Evolutionary conservation across 2,329 filamentous ascomycete genomes (phyloP).

Genomic region (Xylaria sp.): DNA sequence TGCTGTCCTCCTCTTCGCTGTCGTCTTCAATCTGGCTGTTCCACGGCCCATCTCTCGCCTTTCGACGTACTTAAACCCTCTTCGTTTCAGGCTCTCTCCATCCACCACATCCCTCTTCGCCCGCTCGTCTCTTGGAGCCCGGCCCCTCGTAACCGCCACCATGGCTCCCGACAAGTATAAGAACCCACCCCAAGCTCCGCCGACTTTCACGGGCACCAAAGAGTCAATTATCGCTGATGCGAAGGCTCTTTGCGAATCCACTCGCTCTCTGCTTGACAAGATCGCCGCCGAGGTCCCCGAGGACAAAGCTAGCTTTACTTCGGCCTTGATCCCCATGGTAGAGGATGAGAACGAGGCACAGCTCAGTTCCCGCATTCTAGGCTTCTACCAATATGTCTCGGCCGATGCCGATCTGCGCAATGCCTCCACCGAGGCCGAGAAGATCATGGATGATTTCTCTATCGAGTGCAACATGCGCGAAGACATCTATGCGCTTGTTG

Average conservation of each 20-base stretch:
- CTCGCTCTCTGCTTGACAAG: slow-evolving; percentile 68
- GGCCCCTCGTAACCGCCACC: slow-evolving; percentile 54
- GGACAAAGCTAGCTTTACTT: slow-evolving; percentile 58
- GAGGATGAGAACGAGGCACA: slow-evolving; percentile 71
- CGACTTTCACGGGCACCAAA: slow-evolving; percentile 76
- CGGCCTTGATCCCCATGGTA: slow-evolving; percentile 70
- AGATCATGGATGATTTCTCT: slow-evolving; percentile 74
- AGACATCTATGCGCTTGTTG: slow-evolving; percentile 74
- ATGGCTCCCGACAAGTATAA: slow-evolving; percentile 73
- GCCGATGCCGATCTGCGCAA: slow-evolving; percentile 70
- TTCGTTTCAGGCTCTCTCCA: slow-evolving; percentile 49
- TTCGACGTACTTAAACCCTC: slow-evolving; percentile 60
- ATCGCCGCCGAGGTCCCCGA: slow-evolving; percentile 66
- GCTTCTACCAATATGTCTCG: slow-evolving; percentile 82
- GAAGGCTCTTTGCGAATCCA: slow-evolving; percentile 67
- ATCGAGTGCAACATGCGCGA: slow-evolving; percentile 84
- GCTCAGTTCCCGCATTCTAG: slow-evolving; percentile 68
- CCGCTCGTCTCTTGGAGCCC: slow-evolving; percentile 24
- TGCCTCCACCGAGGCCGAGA: slow-evolving; percentile 77
- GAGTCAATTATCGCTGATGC: slow-evolving; percentile 71
- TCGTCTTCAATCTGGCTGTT: slow-evolving; percentile 70
- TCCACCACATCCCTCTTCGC: slow-evolving; percentile 37
- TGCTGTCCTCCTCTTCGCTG: slow-evolving; percentile 60
- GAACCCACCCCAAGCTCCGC: slow-evolving; percentile 78
- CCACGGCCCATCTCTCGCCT: slow-evolving; percentile 64